Evolutionary conservation across 2,329 filamentous ascomycete genomes (phyloP).

Genomic region (Sphaerostilbella broomeana): DNA sequence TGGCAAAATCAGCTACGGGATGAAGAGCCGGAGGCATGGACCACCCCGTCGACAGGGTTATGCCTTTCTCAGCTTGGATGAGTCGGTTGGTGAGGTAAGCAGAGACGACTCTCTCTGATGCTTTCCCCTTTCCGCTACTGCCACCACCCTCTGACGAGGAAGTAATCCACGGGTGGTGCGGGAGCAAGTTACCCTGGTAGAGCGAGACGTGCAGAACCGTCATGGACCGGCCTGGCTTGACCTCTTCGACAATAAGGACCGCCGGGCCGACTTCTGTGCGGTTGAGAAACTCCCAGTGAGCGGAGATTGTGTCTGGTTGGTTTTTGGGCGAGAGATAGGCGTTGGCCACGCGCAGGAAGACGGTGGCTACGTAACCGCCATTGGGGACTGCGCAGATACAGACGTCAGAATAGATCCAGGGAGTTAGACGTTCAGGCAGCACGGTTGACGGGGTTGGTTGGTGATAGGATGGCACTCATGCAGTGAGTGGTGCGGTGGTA

Average conservation of each 20-base stretch:
- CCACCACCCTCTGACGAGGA: conserved; percentile 10
- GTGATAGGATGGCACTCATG: background rate
- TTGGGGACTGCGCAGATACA: conserved; percentile 41
- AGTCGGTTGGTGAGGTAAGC: conserved; percentile 36
- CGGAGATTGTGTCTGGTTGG: conserved; percentile 33
- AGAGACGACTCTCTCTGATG: conserved; percentile 27
- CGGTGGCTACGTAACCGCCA: conserved; percentile 39
- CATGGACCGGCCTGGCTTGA: conserved; percentile 35
- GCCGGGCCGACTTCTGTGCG: conserved; percentile 33
- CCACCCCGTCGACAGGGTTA: conserved; percentile 25
- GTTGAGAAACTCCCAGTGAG: conserved; percentile 36
- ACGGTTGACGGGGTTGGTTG: too few species aligned
- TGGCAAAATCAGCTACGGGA: conserved; percentile 21
- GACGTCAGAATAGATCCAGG: too few species aligned
- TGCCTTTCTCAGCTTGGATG: conserved; percentile 26
- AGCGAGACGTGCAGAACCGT: conserved; percentile 38
- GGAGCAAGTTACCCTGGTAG: conserved; percentile 32
- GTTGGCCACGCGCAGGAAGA: conserved; percentile 31
- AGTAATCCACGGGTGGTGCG: conserved; percentile 30
- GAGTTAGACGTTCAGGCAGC: too few species aligned
- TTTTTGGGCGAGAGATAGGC: conserved; percentile 27
- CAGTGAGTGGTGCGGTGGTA: too few species aligned
- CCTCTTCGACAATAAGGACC: conserved; percentile 33
- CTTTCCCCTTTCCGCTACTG: too few species aligned
- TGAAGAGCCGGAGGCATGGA: conserved; percentile 15